phyloP scores from a whole-genome alignment of 495 filamentous ascomycete species.

The Penicillium verhagenii region DNA sequence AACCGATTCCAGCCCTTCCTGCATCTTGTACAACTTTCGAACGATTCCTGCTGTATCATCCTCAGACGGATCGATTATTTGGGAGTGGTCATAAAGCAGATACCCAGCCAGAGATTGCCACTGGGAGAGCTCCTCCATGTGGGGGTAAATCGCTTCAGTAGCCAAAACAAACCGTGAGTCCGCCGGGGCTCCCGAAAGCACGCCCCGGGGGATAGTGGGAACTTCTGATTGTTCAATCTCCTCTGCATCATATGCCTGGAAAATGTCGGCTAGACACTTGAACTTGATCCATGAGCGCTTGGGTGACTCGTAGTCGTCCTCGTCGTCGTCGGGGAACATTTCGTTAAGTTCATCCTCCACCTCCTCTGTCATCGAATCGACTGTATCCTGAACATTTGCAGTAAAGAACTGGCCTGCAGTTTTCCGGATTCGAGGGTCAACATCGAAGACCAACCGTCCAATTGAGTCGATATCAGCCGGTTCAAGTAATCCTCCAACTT shows the following conservation, averaged over 20 bases:
- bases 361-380: slow-evolving; percentile 77
- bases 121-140: slow-evolving; percentile 71
- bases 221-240: slow-evolving; percentile 47
- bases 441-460: slow-evolving; percentile 82
- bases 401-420: slow-evolving; percentile 88
- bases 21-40: slow-evolving; percentile 65
- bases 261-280: slow-evolving; percentile 81
- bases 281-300: slow-evolving; percentile 83
- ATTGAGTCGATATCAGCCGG: slow-evolving; percentile 85
- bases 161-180: slow-evolving; percentile 85
- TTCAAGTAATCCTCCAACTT: slow-evolving; percentile 82
- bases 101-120: slow-evolving; percentile 92
- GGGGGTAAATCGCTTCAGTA: slow-evolving; percentile 78
- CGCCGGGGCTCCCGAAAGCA: slow-evolving; percentile 42
- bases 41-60: slow-evolving; percentile 55
- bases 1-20: slow-evolving; percentile 75
- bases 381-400: slow-evolving; percentile 77
- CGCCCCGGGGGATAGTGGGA: slow-evolving; percentile 29
- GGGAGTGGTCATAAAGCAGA: slow-evolving; percentile 86
- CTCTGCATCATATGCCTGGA: slow-evolving; percentile 71
- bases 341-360: slow-evolving; percentile 81
- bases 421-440: slow-evolving; percentile 77
- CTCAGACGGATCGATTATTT: slow-evolving; percentile 46
- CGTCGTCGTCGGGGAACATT: slow-evolving; percentile 55
- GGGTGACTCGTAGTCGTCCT: slow-evolving; percentile 72